Base-by-base conservation (phyloP, 805 yeast genomes). In the Ogataea pini region DNA sequence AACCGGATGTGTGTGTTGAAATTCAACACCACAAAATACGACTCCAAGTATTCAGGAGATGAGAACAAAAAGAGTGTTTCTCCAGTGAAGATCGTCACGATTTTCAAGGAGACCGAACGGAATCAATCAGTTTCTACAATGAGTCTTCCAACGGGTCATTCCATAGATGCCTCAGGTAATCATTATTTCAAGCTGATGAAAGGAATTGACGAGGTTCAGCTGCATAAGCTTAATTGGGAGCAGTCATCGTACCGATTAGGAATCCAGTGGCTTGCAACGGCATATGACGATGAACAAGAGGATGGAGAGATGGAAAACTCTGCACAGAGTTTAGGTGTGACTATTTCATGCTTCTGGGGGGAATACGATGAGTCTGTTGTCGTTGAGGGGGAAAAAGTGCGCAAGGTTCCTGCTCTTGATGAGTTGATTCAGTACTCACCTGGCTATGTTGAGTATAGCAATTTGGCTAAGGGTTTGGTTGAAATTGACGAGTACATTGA, bases 281-380 rank as follows among this genome's bases (percentile, higher is more conserved):
- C 77, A 57, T 68, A 76, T 12, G 73, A 73, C 24, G 81, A 73
- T 36, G 68, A 62, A 32, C 70, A 66, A 18, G 65, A 57, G 24
- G 67, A 60, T 13, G 65, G 64, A n/a, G 66, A 56, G 28, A 48
- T 44, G 3, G 66, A 63, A 14, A 65, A 54, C 27, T 37, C 42
- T 17, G 20, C 31, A 5, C 44, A 31, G 13, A 62, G 69, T 48
- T 65, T 89, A 42, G 84, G 82, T 7, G 75, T 89, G 1, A 64
- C 70, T 7, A 75, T 89, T 7, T 72, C 78, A 19, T 90, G 97
- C 62, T 80, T 71, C 59, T 90, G 92, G 91, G 86, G 89, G 7
- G 95, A 89, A 55, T 79, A 80, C 62, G 82, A 80, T 29, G 77
- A 63, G 42, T 61, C 65, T 19, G 60, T 69, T 7, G 64, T 67